Evolutionary conservation across 2,329 filamentous ascomycete species (phyloP), one percentile per base, ranked within the genome.

Genomic region (Drechslerella coelobrocha): DNA sequence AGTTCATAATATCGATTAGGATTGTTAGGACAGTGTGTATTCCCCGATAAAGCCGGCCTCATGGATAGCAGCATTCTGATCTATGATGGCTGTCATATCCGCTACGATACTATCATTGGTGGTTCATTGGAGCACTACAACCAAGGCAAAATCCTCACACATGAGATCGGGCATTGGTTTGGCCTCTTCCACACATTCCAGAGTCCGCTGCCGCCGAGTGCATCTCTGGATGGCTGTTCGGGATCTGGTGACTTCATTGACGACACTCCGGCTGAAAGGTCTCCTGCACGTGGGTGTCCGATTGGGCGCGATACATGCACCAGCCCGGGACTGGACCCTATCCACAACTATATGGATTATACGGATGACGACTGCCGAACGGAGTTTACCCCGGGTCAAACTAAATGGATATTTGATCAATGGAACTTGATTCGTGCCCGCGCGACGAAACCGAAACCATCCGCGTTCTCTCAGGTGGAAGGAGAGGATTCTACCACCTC

Each of bases 131-230:
- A 17, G 19, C 39, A 8, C 6, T 45, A 8, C 39, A 34, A 34
- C 12, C 7, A 34, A 34, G 39, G 39, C 39, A 45, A 45, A 26
- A 37, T 26, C 2, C 19, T 26, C 9, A 47, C 29, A 14, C 54
- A 57, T 26, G 54, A 57, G 26, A 34, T 57, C 5, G 54, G 54
- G 31, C 54, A 57, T 19, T 57, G n/a, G n/a, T n/a, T n/a, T n/a
- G n/a, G n/a, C n/a, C n/a, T n/a, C n/a, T n/a, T n/a, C n/a, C n/a
- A n/a, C n/a, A n/a, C n/a, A n/a, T n/a, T n/a, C n/a, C n/a, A n/a
- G n/a, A n/a, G n/a, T n/a, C n/a, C n/a, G n/a, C n/a, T 31, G 54
- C 37, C 47, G 31, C 12, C 47, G 10, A 31, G 47, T 29, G 47
- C 54, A 5, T 57, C 47, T 19, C 14, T 23, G 17, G 37, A 19